These are phyloP conservation scores for Forsythia suspensa DNA, from an alignment of 257 asterid species.

Conservation along the genomic window DNA sequence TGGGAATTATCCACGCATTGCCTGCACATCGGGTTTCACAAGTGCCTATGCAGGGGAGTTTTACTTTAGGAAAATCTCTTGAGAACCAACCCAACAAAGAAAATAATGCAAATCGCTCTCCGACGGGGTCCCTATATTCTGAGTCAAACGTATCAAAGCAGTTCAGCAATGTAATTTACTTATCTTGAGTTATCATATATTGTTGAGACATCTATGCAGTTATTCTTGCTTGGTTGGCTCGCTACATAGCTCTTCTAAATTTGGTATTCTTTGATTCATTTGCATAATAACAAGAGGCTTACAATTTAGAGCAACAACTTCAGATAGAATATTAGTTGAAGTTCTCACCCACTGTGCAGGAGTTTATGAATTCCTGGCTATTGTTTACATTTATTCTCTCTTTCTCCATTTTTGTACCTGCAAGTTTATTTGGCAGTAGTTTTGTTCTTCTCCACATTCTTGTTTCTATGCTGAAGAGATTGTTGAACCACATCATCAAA, in stretches of 20 bases:
- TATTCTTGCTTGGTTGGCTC: constrained; percentile 10
- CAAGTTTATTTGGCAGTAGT: neutral
- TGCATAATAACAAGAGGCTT: constrained; percentile 12
- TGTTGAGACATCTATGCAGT: constrained; percentile 9
- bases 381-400: neutral
- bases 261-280: neutral
- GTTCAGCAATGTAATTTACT: constrained; percentile 63
- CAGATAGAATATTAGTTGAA: constrained; percentile 1
- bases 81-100: constrained; percentile 43
- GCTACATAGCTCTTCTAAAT: constrained; percentile 19
- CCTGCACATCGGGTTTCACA: constrained; percentile 38
- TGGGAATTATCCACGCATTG: constrained; percentile 35
- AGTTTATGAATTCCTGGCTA: neutral
- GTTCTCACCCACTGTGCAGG: neutral
- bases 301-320: constrained; percentile 5
- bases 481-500: neutral
- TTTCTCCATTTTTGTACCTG: neutral
- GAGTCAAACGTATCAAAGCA: constrained; percentile 57
- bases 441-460: neutral
- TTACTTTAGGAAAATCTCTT: constrained; percentile 39
- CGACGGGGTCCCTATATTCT: constrained; percentile 33
- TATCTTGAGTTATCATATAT: constrained; percentile 16
- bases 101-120: constrained; percentile 28
- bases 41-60: constrained; percentile 35
- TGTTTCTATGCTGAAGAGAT: neutral